A percentile compares a stretch with the other conserved stretches of the same genome.
These are phyloP conservation scores for Rhizopus arrhizus DNA, from an alignment of 371 early-diverging fungal genomes.

Conservation along the genomic window DNA sequence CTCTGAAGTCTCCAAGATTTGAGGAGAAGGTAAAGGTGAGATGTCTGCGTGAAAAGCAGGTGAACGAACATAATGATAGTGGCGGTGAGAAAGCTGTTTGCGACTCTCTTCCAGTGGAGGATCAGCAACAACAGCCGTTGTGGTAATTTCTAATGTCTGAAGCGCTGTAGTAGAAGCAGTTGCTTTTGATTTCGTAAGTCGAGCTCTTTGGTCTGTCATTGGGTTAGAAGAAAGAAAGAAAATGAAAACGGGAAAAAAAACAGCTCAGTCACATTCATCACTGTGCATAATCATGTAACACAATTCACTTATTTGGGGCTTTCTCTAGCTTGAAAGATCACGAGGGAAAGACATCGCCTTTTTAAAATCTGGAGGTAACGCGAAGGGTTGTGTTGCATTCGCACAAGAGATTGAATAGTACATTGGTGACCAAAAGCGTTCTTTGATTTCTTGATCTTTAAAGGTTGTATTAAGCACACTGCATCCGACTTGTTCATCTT, in stretches of 20 bases:
- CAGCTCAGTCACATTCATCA: not conserved
- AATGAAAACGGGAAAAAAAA: not conserved
- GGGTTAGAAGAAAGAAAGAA: not conserved
- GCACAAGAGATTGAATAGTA: no score
- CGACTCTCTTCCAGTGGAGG: conserved; percentile 10
- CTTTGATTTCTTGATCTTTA: no score
- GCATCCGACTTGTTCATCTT: no score
- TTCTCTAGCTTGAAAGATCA: no score
- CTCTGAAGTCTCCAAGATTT: conserved; percentile 24
- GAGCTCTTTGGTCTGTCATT: conserved; percentile 37
- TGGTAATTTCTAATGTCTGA: conserved; percentile 51
- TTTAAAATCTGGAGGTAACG: no score
- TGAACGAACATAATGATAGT: conserved; percentile 40
- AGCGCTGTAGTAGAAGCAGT: conserved; percentile 44
- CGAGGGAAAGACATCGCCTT: no score
- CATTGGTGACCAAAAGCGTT: no score
- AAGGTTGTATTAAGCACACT: no score
- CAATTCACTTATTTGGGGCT: not conserved
- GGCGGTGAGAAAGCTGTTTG: conserved; percentile 40
- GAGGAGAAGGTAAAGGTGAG: conserved; percentile 34
- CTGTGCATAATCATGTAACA: conserved; percentile 1
- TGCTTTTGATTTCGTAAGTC: conserved; percentile 43
- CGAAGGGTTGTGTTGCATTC: no score
- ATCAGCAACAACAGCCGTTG: conserved; percentile 38
- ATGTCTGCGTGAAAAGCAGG: conserved; percentile 33